Base-by-base conservation (phyloP, 345 rosid species). In the Barbarea vulgaris region DNA sequence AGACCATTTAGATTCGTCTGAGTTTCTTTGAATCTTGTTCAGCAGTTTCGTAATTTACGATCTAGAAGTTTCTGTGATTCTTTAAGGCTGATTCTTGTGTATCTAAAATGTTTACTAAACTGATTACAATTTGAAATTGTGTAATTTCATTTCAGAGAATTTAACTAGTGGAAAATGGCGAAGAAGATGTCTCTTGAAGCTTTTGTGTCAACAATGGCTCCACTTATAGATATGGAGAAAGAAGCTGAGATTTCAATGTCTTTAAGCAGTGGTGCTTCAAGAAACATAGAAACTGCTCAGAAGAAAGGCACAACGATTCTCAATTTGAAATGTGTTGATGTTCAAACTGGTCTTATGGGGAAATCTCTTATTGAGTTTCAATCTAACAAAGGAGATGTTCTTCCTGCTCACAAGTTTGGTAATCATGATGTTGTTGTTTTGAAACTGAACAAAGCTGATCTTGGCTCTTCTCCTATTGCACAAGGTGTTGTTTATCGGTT, bases 361-460 rank as follows among this genome's bases (percentile, higher is more conserved):
- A 92, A 92, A 78, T 80, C 89, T 17, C 89, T 94, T n/a, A 80
- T 92, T 21, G 97, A 92, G 76, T 89, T 95, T 56, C 96, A 92
- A 77, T 95, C 99, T 2, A 88, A 83, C 24, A 92, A 92, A 78
- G 97, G 92, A 54, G 99, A 92, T 73, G 97, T 92, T 71, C 93
- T 95, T 78, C 99, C 99, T 71, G 84, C 97, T 77, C 99, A 92
- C 79, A 95, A 87, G 91, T 90, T 92, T 81, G 86, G 99, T 66
- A 88, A 88, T 37, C 97, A 92, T 72, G 99, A 95, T 56, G 99
- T 95, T 3, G 97, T 92, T 58, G 89, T 90, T 18, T 67, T 95
- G 68, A 95, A 87, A 79, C 86, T 93, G 11, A 95, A 87, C 83
- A 95, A 92, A 79, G 85, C 99, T 48, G 96, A 90, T 83, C 72